These are phyloP conservation scores for Trichophyton rubrum DNA, from an alignment of 2,329 filamentous ascomycete genomes.

Conservation along the genomic window DNA sequence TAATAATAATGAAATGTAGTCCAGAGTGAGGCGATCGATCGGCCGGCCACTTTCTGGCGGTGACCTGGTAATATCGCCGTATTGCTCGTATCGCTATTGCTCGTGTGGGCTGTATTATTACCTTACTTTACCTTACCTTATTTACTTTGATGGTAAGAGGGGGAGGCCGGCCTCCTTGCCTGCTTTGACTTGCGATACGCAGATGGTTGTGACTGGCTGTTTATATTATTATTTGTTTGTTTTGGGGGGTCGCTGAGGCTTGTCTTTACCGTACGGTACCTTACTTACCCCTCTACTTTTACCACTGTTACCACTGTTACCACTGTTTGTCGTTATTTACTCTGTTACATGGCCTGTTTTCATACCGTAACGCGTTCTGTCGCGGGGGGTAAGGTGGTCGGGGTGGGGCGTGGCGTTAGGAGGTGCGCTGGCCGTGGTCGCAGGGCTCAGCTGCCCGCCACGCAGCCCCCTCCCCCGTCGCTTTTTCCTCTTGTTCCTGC, in stretches of 20 bases:
- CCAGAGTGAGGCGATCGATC: neutral
- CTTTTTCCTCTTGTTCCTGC: neutral
- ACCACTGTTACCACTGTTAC: too few species aligned
- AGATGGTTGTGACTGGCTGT: neutral
- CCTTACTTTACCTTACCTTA: too few species aligned
- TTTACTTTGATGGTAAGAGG: too few species aligned
- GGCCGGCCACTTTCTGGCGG: neutral
- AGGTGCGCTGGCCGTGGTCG: neutral
- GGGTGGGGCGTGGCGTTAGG: neutral
- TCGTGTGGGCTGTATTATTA: too few species aligned
- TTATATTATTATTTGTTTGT: neutral
- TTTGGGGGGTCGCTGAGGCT: neutral
- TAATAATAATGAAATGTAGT: neutral
- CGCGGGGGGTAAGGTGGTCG: neutral
- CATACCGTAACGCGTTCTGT: neutral
- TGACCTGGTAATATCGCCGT: neutral
- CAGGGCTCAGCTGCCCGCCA: neutral
- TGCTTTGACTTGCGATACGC: too few species aligned
- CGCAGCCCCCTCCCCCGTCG: too few species aligned
- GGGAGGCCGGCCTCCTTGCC: too few species aligned
- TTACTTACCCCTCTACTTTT: too few species aligned
- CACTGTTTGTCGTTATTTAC: too few species aligned
- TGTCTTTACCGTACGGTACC: too few species aligned
- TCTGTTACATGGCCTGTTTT: neutral
- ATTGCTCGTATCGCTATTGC: too few species aligned